Evolutionary conservation across 257 asterid species (phyloP).

Genomic region (Solanum rostratum): DNA sequence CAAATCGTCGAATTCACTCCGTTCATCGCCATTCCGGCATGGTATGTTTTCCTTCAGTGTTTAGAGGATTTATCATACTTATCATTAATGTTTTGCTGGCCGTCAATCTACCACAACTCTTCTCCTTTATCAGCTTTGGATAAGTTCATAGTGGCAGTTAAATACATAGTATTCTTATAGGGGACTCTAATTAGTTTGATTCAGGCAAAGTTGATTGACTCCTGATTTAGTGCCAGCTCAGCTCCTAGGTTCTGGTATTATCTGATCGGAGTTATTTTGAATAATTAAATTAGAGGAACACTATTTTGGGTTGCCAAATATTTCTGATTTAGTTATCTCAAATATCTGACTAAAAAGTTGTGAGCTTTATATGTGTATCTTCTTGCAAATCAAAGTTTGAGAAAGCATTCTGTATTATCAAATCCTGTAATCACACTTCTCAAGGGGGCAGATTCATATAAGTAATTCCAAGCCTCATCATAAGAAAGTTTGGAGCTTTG

Average conservation of each 20-base stretch:
- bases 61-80: background rate
- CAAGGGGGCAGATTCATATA: background rate
- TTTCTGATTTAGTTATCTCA: background rate
- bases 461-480: background rate
- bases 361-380: background rate
- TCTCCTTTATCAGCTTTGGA: background rate
- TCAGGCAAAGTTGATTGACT: background rate
- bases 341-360: background rate
- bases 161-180: background rate
- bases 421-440: background rate
- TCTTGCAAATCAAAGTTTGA: background rate
- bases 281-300: background rate
- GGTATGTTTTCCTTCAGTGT: background rate
- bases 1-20: constrained; percentile 80
- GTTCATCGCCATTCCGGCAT: constrained; percentile 81
- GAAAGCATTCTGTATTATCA: background rate
- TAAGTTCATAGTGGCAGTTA: background rate
- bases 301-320: background rate
- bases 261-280: background rate
- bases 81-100: background rate
- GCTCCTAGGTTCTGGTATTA: background rate
- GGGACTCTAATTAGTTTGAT: background rate
- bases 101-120: background rate
- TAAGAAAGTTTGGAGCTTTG: background rate
- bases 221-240: background rate